Percentiles rank a stretch among this genome's conserved stretches.
Evolutionary conservation across 2,329 filamentous ascomycete species (phyloP).

Genomic region (Clathrospora elynae): DNA sequence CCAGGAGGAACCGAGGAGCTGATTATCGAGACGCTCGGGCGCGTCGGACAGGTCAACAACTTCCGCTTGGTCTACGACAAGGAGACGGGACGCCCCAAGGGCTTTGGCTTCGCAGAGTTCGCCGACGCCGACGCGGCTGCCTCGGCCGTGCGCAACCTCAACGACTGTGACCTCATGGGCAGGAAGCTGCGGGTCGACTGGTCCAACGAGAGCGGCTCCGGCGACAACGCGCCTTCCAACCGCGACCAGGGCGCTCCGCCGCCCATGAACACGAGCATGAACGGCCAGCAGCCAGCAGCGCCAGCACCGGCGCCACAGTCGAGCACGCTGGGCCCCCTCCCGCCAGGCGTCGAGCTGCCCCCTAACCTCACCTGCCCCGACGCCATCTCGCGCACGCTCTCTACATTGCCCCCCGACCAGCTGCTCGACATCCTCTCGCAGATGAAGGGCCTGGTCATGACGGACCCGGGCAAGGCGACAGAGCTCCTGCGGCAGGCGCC

Average conservation of each 20-base stretch:
- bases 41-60: constrained; percentile 85
- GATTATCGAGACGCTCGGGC: constrained; percentile 90
- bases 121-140: constrained; percentile 90
- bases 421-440: constrained; percentile 91
- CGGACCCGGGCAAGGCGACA: constrained; percentile 80
- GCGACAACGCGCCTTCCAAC: constrained; percentile 55
- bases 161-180: constrained; percentile 94
- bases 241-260: constrained; percentile 52
- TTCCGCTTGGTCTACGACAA: constrained; percentile 95
- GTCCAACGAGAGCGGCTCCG: constrained; percentile 84
- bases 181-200: constrained; percentile 94
- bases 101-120: constrained; percentile 96
- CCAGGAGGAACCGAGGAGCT: constrained; percentile 93
- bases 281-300: constrained; percentile 44
- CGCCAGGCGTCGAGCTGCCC: constrained; percentile 81
- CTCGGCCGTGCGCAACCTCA: constrained; percentile 91
- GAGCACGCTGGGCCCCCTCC: constrained; percentile 74
- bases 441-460: constrained; percentile 87
- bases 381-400: constrained; percentile 88
- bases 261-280: constrained; percentile 46
- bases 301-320: constrained; percentile 50
- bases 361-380: constrained; percentile 83
- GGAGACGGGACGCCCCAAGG: constrained; percentile 91
- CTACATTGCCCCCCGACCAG: constrained; percentile 82
- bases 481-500: constrained; percentile 87